Conservation (phyloP, 2,329 filamentous ascomycete species). For the Venturiaceae sp. region DNA sequence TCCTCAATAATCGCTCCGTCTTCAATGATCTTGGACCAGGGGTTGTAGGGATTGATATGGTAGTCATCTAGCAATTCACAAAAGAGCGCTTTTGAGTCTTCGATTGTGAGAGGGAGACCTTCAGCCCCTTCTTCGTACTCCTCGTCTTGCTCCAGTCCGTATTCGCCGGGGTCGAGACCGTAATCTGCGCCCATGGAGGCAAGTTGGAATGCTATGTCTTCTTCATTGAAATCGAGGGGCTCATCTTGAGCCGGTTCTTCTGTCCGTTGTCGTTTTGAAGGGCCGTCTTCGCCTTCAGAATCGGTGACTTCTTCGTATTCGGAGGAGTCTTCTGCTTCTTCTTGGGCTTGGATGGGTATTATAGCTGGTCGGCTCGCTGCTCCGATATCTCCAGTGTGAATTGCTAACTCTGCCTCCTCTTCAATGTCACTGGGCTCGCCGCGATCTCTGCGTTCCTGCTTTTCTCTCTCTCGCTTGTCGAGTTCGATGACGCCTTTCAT, state of each 20-base stretch:
- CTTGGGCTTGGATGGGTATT: slow-evolving; percentile 6
- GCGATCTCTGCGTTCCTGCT: slow-evolving; percentile 45
- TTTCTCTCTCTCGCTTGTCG: slow-evolving; percentile 60
- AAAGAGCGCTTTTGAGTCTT: slow-evolving; percentile 71
- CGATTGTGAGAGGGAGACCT: slow-evolving; percentile 59
- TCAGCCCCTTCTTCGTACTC: slow-evolving; percentile 63
- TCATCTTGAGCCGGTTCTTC: slow-evolving; percentile 32
- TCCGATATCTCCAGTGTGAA: slow-evolving; percentile 5
- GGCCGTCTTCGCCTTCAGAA: slow-evolving; percentile 38
- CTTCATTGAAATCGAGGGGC: slow-evolving; percentile 76
- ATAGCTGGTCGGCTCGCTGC: slow-evolving; percentile 3
- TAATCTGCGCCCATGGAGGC: slow-evolving; percentile 84
- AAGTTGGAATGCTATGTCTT: slow-evolving; percentile 87
- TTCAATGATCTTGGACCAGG: slow-evolving; percentile 85
- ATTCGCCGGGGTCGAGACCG: slow-evolving; percentile 66
- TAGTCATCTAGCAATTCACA: slow-evolving; percentile 78
- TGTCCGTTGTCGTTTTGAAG: slow-evolving; percentile 40
- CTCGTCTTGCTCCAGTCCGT: slow-evolving; percentile 49
- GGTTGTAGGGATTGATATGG: slow-evolving; percentile 73
- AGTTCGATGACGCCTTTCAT: slow-evolving; percentile 65
- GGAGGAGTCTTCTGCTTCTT: slow-evolving; percentile 32
- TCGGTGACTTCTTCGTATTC: slow-evolving; percentile 72
- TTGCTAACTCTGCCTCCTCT: slow-evolving; percentile 9
- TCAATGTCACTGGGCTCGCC: slow-evolving; percentile 22
- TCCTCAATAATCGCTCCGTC: slow-evolving; percentile 77